Evolutionary conservation across 1,139 yeast genomes (phyloP), one percentile per base, ranked within the genome.

Genomic region (Geotrichum phurueaensis): DNA sequence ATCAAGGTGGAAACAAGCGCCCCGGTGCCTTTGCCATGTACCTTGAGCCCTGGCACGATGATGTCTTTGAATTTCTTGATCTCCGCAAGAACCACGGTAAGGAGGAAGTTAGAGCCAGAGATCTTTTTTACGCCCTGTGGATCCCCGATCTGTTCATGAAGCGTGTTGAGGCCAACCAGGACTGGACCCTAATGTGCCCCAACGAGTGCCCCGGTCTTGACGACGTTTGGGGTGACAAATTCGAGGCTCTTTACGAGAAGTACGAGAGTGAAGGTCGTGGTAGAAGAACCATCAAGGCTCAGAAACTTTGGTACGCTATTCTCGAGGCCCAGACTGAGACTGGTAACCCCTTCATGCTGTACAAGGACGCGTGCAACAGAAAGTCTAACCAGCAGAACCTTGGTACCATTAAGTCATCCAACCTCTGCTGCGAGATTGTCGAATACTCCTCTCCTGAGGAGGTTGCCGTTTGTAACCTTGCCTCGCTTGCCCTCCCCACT

Each of bases 1-100:
- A 87, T 68, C 96, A 88, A 76, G 96, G 96, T 69, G 95, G 95
- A 64, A 87, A 87, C 76, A 86, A 86, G 71, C 79, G 96, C 69
- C 95, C 96, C 0, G 95, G 96, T 65, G 95, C 95, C 3, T 84
- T 88, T 71, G 92, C 94, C 25, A 74, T 88, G 23, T 88, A 87
- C 68, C 73, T 88, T 59, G 96, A 88, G 73, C 95, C 95, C 65
- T 88, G 96, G 96, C 96, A 88, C 69, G 81, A 87, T 4, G 96
- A 88, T 71, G 79, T 88, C 59, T 82, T 86, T 70, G 90, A 85
- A 60, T 85, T 87, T 68, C 76, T 88, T 57, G 89, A 87, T 66
- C 80, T 87, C 65, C 80, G 89, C 70, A 87, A 87, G 72, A 87
- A 87, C 70, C 92, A 87, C 67, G 96, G 95, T 66, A 87, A 86